phyloP scores from a whole-genome alignment of 768 basidiomycete genomes.

The Mycena alexandri region DNA sequence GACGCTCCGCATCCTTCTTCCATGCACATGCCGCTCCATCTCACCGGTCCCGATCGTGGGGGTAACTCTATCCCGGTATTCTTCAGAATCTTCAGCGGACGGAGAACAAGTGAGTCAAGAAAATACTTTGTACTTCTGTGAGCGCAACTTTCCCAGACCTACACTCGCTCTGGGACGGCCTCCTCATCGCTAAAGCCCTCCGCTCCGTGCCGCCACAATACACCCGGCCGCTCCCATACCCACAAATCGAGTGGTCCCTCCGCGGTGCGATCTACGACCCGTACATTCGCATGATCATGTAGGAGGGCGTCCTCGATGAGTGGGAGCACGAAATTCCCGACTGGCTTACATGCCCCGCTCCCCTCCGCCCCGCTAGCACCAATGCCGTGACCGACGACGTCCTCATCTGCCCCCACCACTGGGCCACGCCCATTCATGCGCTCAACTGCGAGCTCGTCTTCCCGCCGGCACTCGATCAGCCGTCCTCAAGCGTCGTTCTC shows the following conservation, averaged over 20 bases:
- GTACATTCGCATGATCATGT: slow-evolving; percentile 87
- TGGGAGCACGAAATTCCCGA: slow-evolving; percentile 70
- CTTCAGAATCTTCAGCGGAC: slow-evolving; percentile 80
- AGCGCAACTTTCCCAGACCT: slow-evolving; percentile 61
- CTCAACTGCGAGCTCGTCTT: slow-evolving; percentile 90
- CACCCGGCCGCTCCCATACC: slow-evolving; percentile 75
- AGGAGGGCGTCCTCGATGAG: slow-evolving; percentile 82
- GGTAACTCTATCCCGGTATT: slow-evolving; percentile 85
- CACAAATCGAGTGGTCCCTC: slow-evolving; percentile 73
- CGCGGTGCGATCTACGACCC: slow-evolving; percentile 91
- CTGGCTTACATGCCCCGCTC: slow-evolving; percentile 81
- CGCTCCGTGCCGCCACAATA: slow-evolving; percentile 84
- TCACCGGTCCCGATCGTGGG: slow-evolving; percentile 90
- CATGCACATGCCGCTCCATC: slow-evolving; percentile 94
- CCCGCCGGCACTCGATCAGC: slow-evolving; percentile 76
- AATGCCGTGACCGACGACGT: slow-evolving; percentile 61
- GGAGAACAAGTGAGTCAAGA: slow-evolving; percentile 71
- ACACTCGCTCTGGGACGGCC: slow-evolving; percentile 89
- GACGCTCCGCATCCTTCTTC: too few species aligned
- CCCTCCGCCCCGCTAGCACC: slow-evolving; percentile 10
- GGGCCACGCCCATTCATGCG: slow-evolving; percentile 78
- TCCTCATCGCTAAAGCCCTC: slow-evolving; percentile 86
- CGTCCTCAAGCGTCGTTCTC: slow-evolving; percentile 40
- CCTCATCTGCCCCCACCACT: slow-evolving; percentile 80
- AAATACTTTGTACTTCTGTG: neutral